Evolutionary conservation across 352 stramenopile species (phyloP), one percentile per base, ranked within the genome.

Genomic region (Phytophthora pseudosyringae): DNA sequence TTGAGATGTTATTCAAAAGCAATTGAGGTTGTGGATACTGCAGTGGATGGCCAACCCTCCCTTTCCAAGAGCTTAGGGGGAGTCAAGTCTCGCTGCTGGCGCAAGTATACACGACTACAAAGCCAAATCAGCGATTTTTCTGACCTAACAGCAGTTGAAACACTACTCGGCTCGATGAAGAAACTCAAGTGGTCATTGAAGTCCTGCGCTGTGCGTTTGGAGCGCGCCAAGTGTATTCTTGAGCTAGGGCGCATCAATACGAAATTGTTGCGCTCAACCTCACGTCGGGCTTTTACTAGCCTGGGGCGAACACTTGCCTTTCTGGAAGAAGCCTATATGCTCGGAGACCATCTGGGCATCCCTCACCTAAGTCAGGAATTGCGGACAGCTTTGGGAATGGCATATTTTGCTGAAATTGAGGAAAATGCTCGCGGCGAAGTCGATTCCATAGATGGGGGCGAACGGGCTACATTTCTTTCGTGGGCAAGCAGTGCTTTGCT

Each of bases 201-300:
- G 10, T 43, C 50, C 13, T 91, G 81, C 39, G 38, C 32, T 16
- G 36, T 77, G 39, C 50, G 59, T n/a, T 31, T 91, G 35, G 84
- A 91, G 57, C 63, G 63, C 18, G 58, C 82, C n/a, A 78, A 87
- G 25, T 75, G 67, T 10, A 74, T 84, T 39, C 73, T 80, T 41
- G 63, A 80, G 56, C 56, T 93, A 12, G 81, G 77, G 5, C 48
- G 60, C 26, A 58, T 63, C 21, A 90, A 81, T 52, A 41, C 73
- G 12, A 55, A 36, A 15, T 48, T 91, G 16, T 56, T 91, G 10
- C 76, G 70, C 1, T 84, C 77, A 13, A 47, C 57, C 3, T 73
- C 71, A 28, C 49, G 59, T 33, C 71, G 68, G 36, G 65, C 64
- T n/a, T 83, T 89, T 60, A 59, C 75, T 16, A 78, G 62, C 11